Percentiles rank a stretch among this genome's conserved stretches.
These are phyloP conservation scores for Suhomyces guaymorum DNA, from an alignment of 1,139 yeast species.

Conservation along the genomic window DNA sequence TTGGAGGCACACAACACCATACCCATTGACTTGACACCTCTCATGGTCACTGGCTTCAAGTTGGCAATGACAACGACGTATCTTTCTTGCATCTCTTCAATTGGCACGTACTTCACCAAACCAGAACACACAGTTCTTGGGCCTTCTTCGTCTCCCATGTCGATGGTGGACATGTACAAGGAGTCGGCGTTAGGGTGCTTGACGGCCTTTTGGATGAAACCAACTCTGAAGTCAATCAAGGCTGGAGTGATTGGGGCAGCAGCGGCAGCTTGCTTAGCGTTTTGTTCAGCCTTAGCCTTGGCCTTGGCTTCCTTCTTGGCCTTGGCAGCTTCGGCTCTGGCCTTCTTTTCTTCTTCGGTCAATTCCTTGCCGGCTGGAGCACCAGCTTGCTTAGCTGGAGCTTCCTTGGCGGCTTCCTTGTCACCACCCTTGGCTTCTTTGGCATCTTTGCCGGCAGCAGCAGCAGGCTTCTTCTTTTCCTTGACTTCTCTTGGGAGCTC, in stretches of 20 bases:
- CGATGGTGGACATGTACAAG: conserved; percentile 91
- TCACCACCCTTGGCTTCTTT: conserved; percentile 24
- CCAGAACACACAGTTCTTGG: conserved; percentile 99
- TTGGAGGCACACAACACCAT: conserved; percentile 95
- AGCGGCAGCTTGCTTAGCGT: conserved; percentile 51
- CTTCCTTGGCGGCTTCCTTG: conserved; percentile 15
- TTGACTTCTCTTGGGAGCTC: conserved; percentile 61
- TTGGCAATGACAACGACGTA: conserved; percentile 58
- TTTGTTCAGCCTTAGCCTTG: conserved; percentile 64
- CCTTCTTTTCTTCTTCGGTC: conserved; percentile 63
- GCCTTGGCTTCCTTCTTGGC: conserved; percentile 75
- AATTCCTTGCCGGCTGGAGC: conserved; percentile 27
- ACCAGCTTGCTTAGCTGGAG: conserved; percentile 20
- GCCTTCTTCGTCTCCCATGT: conserved; percentile 93
- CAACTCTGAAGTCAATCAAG: conserved; percentile 89
- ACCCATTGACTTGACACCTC: conserved; percentile 81
- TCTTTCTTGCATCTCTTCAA: conserved; percentile 48
- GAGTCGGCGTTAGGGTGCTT: conserved; percentile 98
- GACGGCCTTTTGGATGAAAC: conserved; percentile 93
- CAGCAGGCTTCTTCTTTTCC: conserved; percentile 50
- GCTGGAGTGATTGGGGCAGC: conserved; percentile 74
- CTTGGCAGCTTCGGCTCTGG: conserved; percentile 60
- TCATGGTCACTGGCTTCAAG: conserved; percentile 65
- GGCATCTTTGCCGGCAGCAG: conserved; percentile 33
- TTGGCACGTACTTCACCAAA: conserved; percentile 58